Evolutionary conservation across 306 rosid species (phyloP), one percentile per base, ranked within the genome.

Genomic region (Sicyos baderoa): DNA sequence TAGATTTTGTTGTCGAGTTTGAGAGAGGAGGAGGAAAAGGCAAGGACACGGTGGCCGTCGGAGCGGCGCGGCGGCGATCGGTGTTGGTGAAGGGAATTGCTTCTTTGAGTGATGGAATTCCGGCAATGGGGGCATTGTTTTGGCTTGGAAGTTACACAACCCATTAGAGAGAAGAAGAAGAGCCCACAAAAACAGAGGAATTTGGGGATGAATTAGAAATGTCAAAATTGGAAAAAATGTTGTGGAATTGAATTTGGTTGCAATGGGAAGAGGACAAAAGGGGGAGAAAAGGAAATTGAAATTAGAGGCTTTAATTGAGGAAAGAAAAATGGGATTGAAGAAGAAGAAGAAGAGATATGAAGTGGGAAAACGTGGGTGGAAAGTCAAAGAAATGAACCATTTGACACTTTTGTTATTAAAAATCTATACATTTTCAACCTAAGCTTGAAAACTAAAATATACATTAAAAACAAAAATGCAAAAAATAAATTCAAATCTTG

Each of bases 111-210:
- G 77, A 76, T 70, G 21, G 84, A 76, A 14, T 68, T 75, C 49
- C 78, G 82, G 85, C 97, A 91, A 60, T 84, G 86, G 66, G 81
- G 82, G 78, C 97, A 91, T 70, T 85, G 84, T 71, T 82, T 85
- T 68, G 79, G 85, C 86, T 89, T 91, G 4, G 97, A 91, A 73
- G 64, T 83, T 16, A 95, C 97, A 54, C 97, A 91, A 76, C 97
- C 97, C 97, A 91, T 91, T 21, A 18, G 17, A 17, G 35, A 17
- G 35, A 29, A 12, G 19, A 29, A 12, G 19, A 10, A 17, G 9
- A 60, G 9, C 6, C 7, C 21, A 61, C 68, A 29, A 29, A 37
- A 62, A 61, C 21, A 37, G 49, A 15, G 3, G 35, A 29, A 29
- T 29, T 29, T 29, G 35, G 35, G 35, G 35, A 29, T 29, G 35